Conservation (phyloP, 1,139 yeast species). For the Candida neerlandica region DNA sequence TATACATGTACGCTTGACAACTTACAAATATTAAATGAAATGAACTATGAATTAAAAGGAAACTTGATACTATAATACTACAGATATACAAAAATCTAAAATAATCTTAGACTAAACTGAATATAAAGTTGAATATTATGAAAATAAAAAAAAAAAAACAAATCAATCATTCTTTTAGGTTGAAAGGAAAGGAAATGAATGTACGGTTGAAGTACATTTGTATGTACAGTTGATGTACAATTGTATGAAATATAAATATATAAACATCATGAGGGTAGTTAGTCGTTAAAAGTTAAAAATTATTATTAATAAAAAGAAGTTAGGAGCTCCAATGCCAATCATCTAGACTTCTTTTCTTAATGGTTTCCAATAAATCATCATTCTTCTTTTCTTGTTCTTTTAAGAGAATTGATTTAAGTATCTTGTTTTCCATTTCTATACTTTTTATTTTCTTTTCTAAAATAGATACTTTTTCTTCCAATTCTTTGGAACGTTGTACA, state of each 20-base stretch:
- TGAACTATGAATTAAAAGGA: too few species aligned
- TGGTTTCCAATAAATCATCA: constrained; percentile 40
- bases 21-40: too few species aligned
- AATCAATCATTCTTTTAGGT: neutral
- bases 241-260: neutral
- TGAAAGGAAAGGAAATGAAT: too few species aligned
- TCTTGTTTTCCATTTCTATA: constrained; percentile 78
- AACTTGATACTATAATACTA: too few species aligned
- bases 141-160: neutral
- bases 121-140: neutral
- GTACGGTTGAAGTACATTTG: too few species aligned
- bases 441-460: constrained; percentile 50
- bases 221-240: too few species aligned
- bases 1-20: too few species aligned
- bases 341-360: constrained; percentile 39
- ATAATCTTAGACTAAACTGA: too few species aligned
- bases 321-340: constrained; percentile 5
- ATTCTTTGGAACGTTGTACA: constrained; percentile 50
- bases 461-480: constrained; percentile 40
- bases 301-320: neutral
- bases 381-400: constrained; percentile 51
- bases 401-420: constrained; percentile 54
- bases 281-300: too few species aligned
- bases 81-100: too few species aligned
- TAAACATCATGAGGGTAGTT: neutral